Evolutionary conservation across 78 protist genomes (phyloP).

Genomic region (Protostelium mycophagum): DNA sequence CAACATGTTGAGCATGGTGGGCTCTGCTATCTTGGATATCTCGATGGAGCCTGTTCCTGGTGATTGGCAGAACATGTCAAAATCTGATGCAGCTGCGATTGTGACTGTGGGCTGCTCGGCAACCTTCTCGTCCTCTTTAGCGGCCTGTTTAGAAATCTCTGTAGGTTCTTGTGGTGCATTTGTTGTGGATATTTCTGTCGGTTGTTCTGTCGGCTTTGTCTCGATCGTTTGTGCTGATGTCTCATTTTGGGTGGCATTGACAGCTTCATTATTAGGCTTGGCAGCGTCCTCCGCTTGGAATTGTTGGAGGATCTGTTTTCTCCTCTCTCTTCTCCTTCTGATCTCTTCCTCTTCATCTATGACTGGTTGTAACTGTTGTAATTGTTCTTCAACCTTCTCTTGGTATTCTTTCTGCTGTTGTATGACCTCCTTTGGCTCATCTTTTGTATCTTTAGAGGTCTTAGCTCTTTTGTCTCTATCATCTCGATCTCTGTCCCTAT

Average conservation of each 20-base stretch:
- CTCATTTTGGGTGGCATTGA: not conserved
- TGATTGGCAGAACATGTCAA: constrained; percentile 69
- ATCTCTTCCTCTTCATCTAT: constrained; percentile 11
- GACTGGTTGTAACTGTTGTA: not conserved
- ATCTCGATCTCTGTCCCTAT: not conserved
- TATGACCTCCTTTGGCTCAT: too few relatives aligned
- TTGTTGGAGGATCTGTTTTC: not conserved
- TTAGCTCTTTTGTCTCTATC: not conserved
- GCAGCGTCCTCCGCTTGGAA: not conserved
- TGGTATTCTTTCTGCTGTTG: not conserved
- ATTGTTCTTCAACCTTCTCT: not conserved
- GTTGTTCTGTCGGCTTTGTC: too few relatives aligned
- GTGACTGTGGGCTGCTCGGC: not conserved
- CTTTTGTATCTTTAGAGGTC: not conserved
- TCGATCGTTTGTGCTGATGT: constrained; percentile 2
- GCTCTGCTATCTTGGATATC: not conserved
- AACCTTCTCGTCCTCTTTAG: not conserved
- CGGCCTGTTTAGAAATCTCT: not conserved
- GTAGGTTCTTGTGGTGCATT: not conserved
- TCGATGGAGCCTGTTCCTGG: constrained; percentile 24
- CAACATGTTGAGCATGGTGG: not conserved
- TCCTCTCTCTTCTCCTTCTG: constrained; percentile 5
- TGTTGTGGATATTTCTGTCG: too few relatives aligned
- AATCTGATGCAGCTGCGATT: not conserved
- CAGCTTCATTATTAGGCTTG: not conserved